A percentile compares a stretch with the other conserved stretches of the same genome.
These are phyloP conservation scores for Plantago major DNA, from an alignment of 257 asterid genomes.

Conservation along the genomic window DNA sequence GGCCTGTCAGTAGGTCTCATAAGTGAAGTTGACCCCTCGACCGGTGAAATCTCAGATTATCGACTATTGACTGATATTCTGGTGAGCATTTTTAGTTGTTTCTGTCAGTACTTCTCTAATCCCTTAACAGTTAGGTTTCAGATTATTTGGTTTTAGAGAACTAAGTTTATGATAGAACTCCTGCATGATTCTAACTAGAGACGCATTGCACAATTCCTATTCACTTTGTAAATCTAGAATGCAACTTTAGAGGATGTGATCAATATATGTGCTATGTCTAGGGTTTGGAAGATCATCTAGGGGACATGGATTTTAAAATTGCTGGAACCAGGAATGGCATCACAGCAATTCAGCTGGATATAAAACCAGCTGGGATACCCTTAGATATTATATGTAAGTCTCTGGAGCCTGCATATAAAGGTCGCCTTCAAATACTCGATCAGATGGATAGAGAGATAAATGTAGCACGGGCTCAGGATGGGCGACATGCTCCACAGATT, in stretches of 20 bases:
- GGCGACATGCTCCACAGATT: constrained; percentile 66
- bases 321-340: constrained; percentile 93
- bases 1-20: constrained; percentile 92
- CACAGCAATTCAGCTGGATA: constrained; percentile 93
- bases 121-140: too few species aligned
- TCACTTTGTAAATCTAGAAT: neutral
- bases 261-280: constrained; percentile 26
- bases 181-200: too few species aligned
- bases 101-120: too few species aligned
- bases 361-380: constrained; percentile 97
- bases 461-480: constrained; percentile 72
- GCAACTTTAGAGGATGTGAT: neutral
- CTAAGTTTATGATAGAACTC: too few species aligned
- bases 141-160: too few species aligned
- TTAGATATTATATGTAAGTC: constrained; percentile 80
- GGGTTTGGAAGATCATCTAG: constrained; percentile 99
- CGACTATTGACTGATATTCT: constrained; percentile 85
- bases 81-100: too few species aligned
- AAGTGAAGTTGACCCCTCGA: constrained; percentile 69
- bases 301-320: constrained; percentile 97
- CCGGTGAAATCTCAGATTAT: constrained; percentile 85
- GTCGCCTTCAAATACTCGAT: constrained; percentile 79
- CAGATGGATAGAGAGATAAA: constrained; percentile 84
- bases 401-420: constrained; percentile 74
- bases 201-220: neutral